phyloP scores from a whole-genome alignment of 1,284 basidiomycete genomes.

The Spongispora temasekensis region DNA sequence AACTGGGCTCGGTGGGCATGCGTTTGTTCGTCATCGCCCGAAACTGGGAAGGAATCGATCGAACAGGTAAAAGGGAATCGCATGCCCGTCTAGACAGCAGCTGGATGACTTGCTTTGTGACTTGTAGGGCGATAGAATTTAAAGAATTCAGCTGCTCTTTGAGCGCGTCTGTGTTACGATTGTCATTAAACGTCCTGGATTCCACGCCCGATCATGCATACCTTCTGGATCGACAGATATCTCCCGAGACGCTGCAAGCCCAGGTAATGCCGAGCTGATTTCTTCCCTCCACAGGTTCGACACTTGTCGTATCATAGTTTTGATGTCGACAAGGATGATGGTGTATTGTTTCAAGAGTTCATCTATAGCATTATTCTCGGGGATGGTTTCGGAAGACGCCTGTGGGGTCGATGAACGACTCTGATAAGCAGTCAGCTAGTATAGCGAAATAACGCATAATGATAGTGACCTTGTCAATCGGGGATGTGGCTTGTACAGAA shows the following conservation, averaged over 20 bases:
- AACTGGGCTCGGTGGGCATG: conserved; percentile 73
- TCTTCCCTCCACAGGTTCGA: conserved; percentile 64
- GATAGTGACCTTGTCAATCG: conserved; percentile 27
- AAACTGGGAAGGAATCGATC: conserved; percentile 86
- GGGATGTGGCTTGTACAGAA: conserved; percentile 31
- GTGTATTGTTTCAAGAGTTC: conserved; percentile 66
- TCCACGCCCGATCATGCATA: conserved; percentile 32
- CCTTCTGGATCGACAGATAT: conserved; percentile 52
- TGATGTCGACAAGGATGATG: conserved; percentile 65
- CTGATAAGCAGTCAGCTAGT: conserved; percentile 12
- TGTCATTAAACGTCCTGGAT: too few relatives aligned
- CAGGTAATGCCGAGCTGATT: conserved; percentile 60
- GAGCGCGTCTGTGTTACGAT: conserved; percentile 62
- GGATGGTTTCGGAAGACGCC: conserved; percentile 45
- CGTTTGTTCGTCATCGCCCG: conserved; percentile 78
- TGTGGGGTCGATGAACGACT: conserved; percentile 55
- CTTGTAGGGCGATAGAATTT: conserved; percentile 48
- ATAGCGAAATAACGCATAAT: too few relatives aligned
- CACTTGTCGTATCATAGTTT: conserved; percentile 51
- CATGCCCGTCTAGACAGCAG: conserved; percentile 79
- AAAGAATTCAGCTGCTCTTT: conserved; percentile 50
- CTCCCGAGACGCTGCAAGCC: conserved; percentile 36
- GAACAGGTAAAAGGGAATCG: conserved; percentile 84
- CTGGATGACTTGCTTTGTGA: conserved; percentile 66
- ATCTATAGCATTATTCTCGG: conserved; percentile 59